Evolutionary conservation across 768 basidiomycete species (phyloP), one percentile per base, ranked within the genome.

Genomic region (Guyanaporus albipodus): DNA sequence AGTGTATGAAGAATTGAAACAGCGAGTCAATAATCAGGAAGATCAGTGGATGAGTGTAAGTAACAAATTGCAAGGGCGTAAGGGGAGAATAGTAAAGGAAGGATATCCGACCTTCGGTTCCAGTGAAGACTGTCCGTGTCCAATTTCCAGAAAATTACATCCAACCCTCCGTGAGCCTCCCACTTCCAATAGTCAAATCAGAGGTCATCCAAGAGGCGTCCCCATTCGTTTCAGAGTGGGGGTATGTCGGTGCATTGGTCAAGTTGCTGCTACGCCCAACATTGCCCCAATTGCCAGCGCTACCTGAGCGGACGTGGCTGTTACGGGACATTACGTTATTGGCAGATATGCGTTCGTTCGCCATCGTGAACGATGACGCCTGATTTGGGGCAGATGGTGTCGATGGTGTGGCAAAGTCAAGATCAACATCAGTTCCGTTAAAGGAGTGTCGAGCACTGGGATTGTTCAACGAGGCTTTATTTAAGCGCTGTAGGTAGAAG

Each of bases 221-320:
- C 52, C 77, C 59, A 17, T 54, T 60, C 4, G 79, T 76, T 58
- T 79, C 82, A 31, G 76, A 72, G 47, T 79, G 77, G 11, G 80
- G 72, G 55, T 79, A 79, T 31, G 78, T 61, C n/a, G 72, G 68
- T 29, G 73, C 70, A 48, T 71, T 68, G 42, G 69, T 67, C 42
- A 82, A 68, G 59, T 74, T 74, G 58, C 68, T 76, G 61, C 71
- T 76, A 39, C 82, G 77, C 22, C 78, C 62, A 55, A 85, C 72
- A 57, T 68, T 79, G 34, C 73, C 83, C 87, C 87, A 89, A 61
- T 87, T 89, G 26, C 86, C 86, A 22, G 83, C 84, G 63, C 87
- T 89, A 37, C 87, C 87, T 35, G 85, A 80, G 50, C 87, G 82
- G 49, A 80, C 79, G 59, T 90, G 87, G 29, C 84, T 80, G 23